These are phyloP conservation scores for Mycosphaerella arachidis DNA, from an alignment of 2,329 filamentous ascomycete genomes.

Conservation along the genomic window DNA sequence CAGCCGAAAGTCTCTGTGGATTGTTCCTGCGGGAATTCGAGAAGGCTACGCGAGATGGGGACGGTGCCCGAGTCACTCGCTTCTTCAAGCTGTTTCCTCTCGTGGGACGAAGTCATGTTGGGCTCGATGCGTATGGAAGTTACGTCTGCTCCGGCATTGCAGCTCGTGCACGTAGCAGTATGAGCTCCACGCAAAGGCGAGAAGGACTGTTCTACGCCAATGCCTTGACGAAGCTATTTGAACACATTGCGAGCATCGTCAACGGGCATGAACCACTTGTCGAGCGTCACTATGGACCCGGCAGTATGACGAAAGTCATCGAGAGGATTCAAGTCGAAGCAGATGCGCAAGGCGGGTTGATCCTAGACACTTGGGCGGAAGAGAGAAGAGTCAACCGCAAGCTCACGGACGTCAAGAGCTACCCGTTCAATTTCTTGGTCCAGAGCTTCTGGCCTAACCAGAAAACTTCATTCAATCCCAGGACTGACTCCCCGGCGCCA, in stretches of 20 bases:
- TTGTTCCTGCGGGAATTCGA: constrained; percentile 94
- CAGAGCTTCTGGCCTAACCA: constrained; percentile 82
- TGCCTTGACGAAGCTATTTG: constrained; percentile 85
- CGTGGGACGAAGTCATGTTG: constrained; percentile 82
- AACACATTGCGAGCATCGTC: constrained; percentile 95
- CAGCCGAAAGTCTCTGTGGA: constrained; percentile 82
- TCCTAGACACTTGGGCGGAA: constrained; percentile 92
- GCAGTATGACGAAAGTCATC: constrained; percentile 92
- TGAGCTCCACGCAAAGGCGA: constrained; percentile 62
- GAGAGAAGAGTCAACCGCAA: constrained; percentile 79
- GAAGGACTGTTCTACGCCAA: constrained; percentile 90
- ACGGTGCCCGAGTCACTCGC: constrained; percentile 82
- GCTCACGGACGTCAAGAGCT: constrained; percentile 92
- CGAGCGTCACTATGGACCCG: constrained; percentile 85
- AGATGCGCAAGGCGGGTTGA: constrained; percentile 91
- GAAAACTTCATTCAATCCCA: constrained; percentile 54
- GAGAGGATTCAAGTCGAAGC: constrained; percentile 90
- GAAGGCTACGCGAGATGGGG: constrained; percentile 79
- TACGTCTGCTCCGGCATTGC: constrained; percentile 97
- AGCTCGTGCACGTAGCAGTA: constrained; percentile 70
- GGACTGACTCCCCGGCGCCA: constrained; percentile 70
- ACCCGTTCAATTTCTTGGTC: constrained; percentile 93
- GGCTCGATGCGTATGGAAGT: constrained; percentile 87
- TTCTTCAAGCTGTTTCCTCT: constrained; percentile 98
- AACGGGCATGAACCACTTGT: constrained; percentile 87